These are phyloP conservation scores for Simplicillium sp. DNA, from an alignment of 2,329 filamentous ascomycete species.

Conservation along the genomic window DNA sequence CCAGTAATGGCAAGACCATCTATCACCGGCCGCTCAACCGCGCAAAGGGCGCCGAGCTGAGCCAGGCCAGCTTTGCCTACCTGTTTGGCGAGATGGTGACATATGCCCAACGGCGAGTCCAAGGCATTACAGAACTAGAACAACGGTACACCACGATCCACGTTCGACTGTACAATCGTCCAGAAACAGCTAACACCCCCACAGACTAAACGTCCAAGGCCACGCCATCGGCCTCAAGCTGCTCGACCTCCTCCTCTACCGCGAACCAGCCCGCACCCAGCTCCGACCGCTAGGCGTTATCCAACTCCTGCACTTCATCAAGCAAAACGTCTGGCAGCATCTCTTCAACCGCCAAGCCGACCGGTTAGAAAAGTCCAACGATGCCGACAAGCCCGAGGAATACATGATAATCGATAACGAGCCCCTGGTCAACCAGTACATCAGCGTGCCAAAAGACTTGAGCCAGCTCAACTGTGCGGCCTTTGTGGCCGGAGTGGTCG, in stretches of 20 bases:
- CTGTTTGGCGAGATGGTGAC: slow-evolving; percentile 94
- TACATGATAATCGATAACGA: slow-evolving; percentile 99
- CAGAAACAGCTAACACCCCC: no score
- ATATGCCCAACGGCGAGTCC: slow-evolving; percentile 85
- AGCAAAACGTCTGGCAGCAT: slow-evolving; percentile 83
- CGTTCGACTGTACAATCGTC: no score
- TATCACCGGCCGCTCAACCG: slow-evolving; percentile 94
- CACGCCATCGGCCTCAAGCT: slow-evolving; percentile 90
- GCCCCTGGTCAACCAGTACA: slow-evolving; percentile 87
- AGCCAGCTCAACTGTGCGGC: slow-evolving; percentile 93
- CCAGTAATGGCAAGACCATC: slow-evolving; percentile 92
- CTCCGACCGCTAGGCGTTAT: slow-evolving; percentile 81
- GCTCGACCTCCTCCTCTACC: slow-evolving; percentile 88
- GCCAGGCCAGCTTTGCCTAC: slow-evolving; percentile 89
- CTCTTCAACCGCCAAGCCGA: slow-evolving; percentile 88
- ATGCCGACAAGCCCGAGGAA: slow-evolving; percentile 76
- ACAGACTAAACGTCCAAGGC: slow-evolving; percentile 78
- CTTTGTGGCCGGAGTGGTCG: slow-evolving; percentile 88
- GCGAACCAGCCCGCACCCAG: slow-evolving; percentile 60
- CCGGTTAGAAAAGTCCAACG: slow-evolving; percentile 79
- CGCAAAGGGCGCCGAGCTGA: slow-evolving; percentile 78
- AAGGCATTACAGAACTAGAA: slow-evolving; percentile 88
- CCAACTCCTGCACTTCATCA: slow-evolving; percentile 88
- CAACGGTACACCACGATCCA: slow-evolving; percentile 51
- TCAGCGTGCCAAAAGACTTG: slow-evolving; percentile 91